A percentile compares a stretch with the other conserved stretches of the same genome.
phyloP scores from a whole-genome alignment of 202 grass and related monocot species.

The Zoysia matrella region DNA sequence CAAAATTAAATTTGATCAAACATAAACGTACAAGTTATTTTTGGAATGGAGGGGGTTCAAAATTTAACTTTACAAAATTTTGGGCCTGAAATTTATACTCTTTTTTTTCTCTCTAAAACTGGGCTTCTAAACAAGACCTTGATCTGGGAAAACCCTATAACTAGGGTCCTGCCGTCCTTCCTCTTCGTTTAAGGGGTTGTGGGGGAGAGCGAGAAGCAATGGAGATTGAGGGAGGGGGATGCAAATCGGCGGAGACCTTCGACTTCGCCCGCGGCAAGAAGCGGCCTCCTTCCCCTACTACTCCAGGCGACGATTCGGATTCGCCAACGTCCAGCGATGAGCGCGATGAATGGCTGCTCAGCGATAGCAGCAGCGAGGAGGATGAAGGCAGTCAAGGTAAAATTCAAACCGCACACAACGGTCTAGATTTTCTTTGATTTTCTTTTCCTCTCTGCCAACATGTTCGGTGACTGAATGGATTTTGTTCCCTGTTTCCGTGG shows the following conservation, averaged over 20 bases:
- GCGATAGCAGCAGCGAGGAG: constrained; percentile 15
- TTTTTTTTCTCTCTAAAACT: too few species aligned
- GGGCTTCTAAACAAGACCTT: too few species aligned
- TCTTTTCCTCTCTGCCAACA: neutral
- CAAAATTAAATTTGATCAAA: too few species aligned
- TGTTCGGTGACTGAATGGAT: too few species aligned
- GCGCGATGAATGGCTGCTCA: neutral
- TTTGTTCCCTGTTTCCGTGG: too few species aligned
- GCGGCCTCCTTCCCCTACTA: constrained; percentile 10
- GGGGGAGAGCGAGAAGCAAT: neutral
- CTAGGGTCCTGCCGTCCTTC: neutral
- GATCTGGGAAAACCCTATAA: too few species aligned
- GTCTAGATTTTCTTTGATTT: neutral
- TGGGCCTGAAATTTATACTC: too few species aligned
- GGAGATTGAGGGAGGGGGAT: neutral
- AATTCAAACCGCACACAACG: neutral
- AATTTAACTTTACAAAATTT: too few species aligned
- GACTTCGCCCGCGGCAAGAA: neutral
- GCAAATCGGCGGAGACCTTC: neutral
- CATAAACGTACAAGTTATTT: too few species aligned
- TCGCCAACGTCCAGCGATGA: neutral
- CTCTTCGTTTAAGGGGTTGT: neutral
- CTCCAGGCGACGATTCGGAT: neutral
- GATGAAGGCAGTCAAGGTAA: neutral
- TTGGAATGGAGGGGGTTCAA: too few species aligned